phyloP scores from a whole-genome alignment of 371 early-diverging fungal species.

The Saksenaea oblongispora region DNA sequence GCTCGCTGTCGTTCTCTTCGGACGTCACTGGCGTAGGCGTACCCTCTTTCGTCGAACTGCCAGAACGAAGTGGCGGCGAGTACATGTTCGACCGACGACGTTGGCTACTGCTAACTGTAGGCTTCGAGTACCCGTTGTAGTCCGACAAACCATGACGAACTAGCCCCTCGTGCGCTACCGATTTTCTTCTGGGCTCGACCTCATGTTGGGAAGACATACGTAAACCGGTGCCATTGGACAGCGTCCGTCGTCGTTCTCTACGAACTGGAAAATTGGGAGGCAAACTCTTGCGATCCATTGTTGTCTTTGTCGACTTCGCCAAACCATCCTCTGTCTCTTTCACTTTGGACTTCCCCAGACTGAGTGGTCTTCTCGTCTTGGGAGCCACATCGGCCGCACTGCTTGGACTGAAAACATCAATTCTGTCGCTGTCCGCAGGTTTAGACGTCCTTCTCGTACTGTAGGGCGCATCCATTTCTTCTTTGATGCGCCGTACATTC shows the following conservation, averaged over 20 bases:
- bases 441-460: background rate
- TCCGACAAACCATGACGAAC: constrained; percentile 2
- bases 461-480: constrained; percentile 10
- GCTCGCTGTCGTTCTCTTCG: background rate
- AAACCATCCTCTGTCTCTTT: constrained; percentile 19
- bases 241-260: constrained; percentile 29
- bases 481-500: constrained; percentile 20
- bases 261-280: constrained; percentile 18
- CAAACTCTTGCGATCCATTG: constrained; percentile 14
- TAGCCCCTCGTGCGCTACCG: constrained; percentile 3
- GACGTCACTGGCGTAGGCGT: background rate
- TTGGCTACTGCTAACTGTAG: constrained; percentile 30
- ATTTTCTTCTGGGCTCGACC: constrained; percentile 16
- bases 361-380: constrained; percentile 26
- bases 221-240: constrained; percentile 31
- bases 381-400: constrained; percentile 13
- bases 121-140: constrained; percentile 26
- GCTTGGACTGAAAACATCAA: background rate
- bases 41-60: background rate
- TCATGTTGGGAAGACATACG: constrained; percentile 9
- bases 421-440: background rate
- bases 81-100: constrained; percentile 24
- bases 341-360: constrained; percentile 33
- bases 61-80: background rate
- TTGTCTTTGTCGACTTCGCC: background rate